Evolutionary conservation across 1,139 yeast genomes (phyloP).

Genomic region (Diutina sp.): DNA sequence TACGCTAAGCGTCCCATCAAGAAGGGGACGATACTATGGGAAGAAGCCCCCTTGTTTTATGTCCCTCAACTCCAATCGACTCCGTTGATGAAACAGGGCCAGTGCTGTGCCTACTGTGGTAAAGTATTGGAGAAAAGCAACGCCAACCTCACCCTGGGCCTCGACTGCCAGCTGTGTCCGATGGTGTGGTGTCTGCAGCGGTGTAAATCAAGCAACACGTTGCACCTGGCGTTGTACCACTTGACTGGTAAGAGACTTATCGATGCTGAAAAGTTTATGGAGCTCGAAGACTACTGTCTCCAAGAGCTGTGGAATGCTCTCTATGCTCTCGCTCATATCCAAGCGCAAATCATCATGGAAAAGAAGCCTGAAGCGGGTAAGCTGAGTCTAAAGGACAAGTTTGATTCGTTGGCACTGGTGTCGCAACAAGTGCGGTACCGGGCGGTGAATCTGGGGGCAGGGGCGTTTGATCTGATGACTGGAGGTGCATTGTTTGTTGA

Average conservation of each 20-base stretch:
- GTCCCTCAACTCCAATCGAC: conserved; percentile 64
- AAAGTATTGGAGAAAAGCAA: conserved; percentile 6
- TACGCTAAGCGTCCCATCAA: conserved; percentile 30
- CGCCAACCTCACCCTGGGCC: conserved; percentile 27
- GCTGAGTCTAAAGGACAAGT: conserved; percentile 9
- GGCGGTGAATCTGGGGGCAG: conserved; percentile 48
- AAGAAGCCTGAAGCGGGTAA: conserved; percentile 22
- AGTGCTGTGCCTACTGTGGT: conserved; percentile 68
- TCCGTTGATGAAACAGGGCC: conserved; percentile 48
- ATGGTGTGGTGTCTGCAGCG: conserved; percentile 60
- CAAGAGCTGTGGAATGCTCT: conserved; percentile 61
- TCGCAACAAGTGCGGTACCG: conserved; percentile 54
- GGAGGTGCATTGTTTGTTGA: conserved; percentile 40
- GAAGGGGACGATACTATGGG: conserved; percentile 45
- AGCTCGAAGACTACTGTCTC: conserved; percentile 48
- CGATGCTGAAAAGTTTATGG: conserved; percentile 36
- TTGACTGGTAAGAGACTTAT: conserved; percentile 17
- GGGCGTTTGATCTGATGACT: conserved; percentile 35
- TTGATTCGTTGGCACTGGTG: conserved; percentile 55
- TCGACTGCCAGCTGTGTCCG: conserved; percentile 57
- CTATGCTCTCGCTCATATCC: conserved; percentile 48
- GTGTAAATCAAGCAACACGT: conserved; percentile 41
- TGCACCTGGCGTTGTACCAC: conserved; percentile 56
- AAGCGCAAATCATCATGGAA: conserved; percentile 35
- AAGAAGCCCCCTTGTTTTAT: conserved; percentile 48